A percentile compares a stretch with the other conserved stretches of the same genome.
Evolutionary conservation across 768 basidiomycete species (phyloP).

Genomic region (Chlorophyllum brunneum): DNA sequence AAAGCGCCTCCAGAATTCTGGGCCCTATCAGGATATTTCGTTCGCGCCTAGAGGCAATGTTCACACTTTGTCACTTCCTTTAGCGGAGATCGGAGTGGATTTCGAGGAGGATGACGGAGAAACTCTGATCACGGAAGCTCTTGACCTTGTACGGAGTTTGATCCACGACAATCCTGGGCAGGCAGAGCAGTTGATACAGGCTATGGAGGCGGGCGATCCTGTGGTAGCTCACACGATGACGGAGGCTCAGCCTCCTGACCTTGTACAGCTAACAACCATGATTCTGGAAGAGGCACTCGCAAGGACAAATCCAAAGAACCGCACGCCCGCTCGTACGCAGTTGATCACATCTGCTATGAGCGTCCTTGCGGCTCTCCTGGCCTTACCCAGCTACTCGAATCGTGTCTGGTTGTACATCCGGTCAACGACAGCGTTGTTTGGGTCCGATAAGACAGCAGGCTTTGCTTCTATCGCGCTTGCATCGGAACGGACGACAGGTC

Average conservation of each 20-base stretch:
- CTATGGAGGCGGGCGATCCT: slow-evolving; percentile 55
- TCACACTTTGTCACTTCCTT: slow-evolving; percentile 32
- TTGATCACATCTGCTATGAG: slow-evolving; percentile 80
- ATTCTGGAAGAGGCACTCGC: slow-evolving; percentile 78
- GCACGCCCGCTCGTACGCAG: slow-evolving; percentile 45
- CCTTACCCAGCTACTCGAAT: slow-evolving; percentile 70
- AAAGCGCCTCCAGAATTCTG: slow-evolving; percentile 38
- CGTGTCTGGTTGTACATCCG: slow-evolving; percentile 88
- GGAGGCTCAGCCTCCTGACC: slow-evolving; percentile 57
- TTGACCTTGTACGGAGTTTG: slow-evolving; percentile 77
- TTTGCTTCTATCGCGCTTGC: slow-evolving; percentile 66
- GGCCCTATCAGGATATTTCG: slow-evolving; percentile 48
- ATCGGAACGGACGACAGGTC: slow-evolving; percentile 64
- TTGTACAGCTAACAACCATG: slow-evolving; percentile 77
- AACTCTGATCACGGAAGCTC: slow-evolving; percentile 59
- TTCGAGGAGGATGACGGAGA: slow-evolving; percentile 60
- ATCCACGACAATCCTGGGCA: slow-evolving; percentile 67
- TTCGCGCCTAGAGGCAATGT: slow-evolving; percentile 43
- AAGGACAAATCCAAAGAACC: slow-evolving; percentile 38
- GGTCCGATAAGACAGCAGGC: slow-evolving; percentile 50
- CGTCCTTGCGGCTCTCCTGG: slow-evolving; percentile 73
- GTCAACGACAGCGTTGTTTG: slow-evolving; percentile 74
- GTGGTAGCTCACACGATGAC: slow-evolving; percentile 50
- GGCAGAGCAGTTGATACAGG: slow-evolving; percentile 61
- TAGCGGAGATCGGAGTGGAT: slow-evolving; percentile 68